Base-by-base conservation (phyloP, 1,284 basidiomycete genomes). In the Heliocybe sulcata region DNA sequence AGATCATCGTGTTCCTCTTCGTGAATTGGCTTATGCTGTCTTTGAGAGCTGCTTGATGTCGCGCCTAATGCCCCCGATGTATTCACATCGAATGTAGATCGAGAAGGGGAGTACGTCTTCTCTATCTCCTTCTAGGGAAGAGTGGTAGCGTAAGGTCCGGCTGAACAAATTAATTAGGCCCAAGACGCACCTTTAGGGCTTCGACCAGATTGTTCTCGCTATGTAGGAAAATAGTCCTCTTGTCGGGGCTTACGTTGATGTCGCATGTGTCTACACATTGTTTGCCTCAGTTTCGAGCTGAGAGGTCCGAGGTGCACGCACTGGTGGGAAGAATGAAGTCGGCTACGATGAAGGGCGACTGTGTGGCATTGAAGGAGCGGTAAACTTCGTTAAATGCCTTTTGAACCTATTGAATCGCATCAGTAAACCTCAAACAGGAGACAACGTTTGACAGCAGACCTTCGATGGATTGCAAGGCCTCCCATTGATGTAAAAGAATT, bases 201-300 rank as follows among this genome's bases (percentile, higher is more conserved):
- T 85, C 76, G 1, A 98, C 77, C 4, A 99, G 71, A 57, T 89
- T 89, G 3, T 77, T 77, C 67, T 99, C 97, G 66, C 87, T 87
- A 65, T 98, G 94, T 10, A 99, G 68, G 54, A 98, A 87, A 35
- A 99, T 90, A 0, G 93, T 97, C 3, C 97, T 81, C 67, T 99
- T 99, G 72, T 99, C 97, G 0, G 97, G 96, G 61, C 87, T 94
- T 58, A 99, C 91, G 63, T 99, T 99, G 66, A 99, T 86, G 65
- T 99, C 97, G 63, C 90, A 94, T 1, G 85, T 78, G 58, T 90
- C 92, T 93, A 49, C 14, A 16, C 33, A 22, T 22, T 49, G 47
- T 9, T 16, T n/a, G n/a, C 8, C n/a, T 42, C 38, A 20, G 38
- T 42, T 42, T 42, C 38, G 19, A 42, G 16, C 38, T n/a, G 1